These are phyloP conservation scores for Amaranthus hypochondriacus DNA, from an alignment of 148 eudicot genomes.

Conservation along the genomic window DNA sequence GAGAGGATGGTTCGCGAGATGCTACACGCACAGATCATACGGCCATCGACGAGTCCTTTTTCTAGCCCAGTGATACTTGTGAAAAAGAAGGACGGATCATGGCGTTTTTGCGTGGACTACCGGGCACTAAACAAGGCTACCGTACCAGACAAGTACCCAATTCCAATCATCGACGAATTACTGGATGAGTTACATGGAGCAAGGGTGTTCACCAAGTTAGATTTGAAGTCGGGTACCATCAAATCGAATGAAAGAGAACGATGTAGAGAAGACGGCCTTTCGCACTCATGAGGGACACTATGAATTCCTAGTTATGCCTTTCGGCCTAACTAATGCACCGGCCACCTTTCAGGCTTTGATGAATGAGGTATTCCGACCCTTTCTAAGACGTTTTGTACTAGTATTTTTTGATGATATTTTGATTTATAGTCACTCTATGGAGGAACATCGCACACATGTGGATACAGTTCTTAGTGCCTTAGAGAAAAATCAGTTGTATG, in stretches of 20 bases:
- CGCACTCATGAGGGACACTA: neutral
- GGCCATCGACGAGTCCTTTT: neutral
- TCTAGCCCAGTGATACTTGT: no score
- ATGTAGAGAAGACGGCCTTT: neutral
- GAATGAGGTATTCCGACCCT: no score
- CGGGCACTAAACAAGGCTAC: no score
- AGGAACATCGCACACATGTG: no score
- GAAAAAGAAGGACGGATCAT: no score
- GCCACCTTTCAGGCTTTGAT: no score
- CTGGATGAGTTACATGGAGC: neutral
- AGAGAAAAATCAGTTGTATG: no score
- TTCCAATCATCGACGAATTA: neutral
- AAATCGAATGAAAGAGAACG: neutral
- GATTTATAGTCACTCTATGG: no score
- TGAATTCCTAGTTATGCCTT: neutral
- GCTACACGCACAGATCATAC: neutral
- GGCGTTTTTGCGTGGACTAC: no score
- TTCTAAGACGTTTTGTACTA: neutral
- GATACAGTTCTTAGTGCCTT: no score
- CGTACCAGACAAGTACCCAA: no score
- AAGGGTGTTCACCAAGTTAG: neutral
- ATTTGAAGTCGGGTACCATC: neutral
- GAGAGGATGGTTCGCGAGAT: neutral
- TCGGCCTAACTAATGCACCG: neutral
- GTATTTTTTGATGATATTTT: neutral